Percentiles rank a stretch among this genome's conserved stretches.
Conservation (phyloP, 805 yeast genomes). For the Clavispora vitiphila region DNA sequence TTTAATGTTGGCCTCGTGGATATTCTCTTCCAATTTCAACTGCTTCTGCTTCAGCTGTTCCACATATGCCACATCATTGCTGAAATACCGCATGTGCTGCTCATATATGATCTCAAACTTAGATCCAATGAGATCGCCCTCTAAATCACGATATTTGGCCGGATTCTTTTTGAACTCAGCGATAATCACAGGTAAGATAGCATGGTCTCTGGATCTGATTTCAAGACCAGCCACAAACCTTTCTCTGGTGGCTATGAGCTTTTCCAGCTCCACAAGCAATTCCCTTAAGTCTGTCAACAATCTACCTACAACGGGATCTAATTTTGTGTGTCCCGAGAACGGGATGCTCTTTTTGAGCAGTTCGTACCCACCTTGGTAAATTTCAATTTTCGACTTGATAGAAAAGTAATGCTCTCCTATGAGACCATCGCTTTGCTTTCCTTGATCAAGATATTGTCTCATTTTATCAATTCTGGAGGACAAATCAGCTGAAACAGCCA, state of each 20-base stretch:
- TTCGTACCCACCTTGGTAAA: constrained; percentile 39
- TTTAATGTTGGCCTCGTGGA: constrained; percentile 10
- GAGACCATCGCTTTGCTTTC: constrained; percentile 55
- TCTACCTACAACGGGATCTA: constrained; percentile 27
- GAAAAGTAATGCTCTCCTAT: constrained; percentile 43
- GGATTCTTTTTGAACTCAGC: constrained; percentile 35
- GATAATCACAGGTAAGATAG: constrained; percentile 50
- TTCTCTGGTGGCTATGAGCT: constrained; percentile 33
- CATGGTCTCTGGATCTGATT: constrained; percentile 41
- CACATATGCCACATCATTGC: constrained; percentile 45
- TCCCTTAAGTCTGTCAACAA: constrained; percentile 34
- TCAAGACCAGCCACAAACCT: constrained; percentile 39
- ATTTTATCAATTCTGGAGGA: constrained; percentile 39
- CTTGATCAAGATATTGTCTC: constrained; percentile 48
- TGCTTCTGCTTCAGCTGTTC: constrained; percentile 31
- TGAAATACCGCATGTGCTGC: constrained; percentile 43
- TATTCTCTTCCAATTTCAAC: constrained; percentile 13
- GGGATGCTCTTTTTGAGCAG: constrained; percentile 36
- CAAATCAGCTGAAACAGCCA: constrained; percentile 38
- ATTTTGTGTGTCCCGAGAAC: constrained; percentile 26
- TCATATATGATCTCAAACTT: constrained; percentile 36
- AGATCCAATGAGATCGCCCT: constrained; percentile 20
- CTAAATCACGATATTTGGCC: constrained; percentile 8
- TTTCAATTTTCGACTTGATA: constrained; percentile 43
- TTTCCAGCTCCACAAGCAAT: constrained; percentile 22